Base-by-base conservation (phyloP, 257 asterid genomes). In the Gardenia jasminoides region DNA sequence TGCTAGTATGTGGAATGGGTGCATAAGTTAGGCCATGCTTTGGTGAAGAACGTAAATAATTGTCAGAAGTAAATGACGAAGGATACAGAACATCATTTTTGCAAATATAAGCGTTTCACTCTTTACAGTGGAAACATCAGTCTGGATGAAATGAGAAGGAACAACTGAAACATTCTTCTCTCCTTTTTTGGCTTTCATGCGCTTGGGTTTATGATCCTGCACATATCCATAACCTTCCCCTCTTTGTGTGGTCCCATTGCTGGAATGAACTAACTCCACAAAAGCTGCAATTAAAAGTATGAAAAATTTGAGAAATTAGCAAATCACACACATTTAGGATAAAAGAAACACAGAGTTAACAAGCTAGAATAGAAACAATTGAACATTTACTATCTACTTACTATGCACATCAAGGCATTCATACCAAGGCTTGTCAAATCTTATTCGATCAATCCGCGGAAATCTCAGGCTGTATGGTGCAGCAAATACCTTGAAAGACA, bases 361-460 rank as follows among this genome's bases (percentile, higher is more conserved):
- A 77, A 50, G 3, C 19, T 17, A 69, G 77, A 52, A 69, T 80
- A 43, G 79, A 81, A 74, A 70, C 74, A 81, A 58, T 20, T 50
- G 66, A 44, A 79, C 66, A 73, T 64, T 70, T 19, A 76, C 54
- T 10, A 73, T 36, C 72, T 78, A 88, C 99, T 88, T 83, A 95
- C 98, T 86, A 76, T 92, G 97, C 83, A 95, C 93, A 81, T 95
- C 97, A 74, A 95, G 97, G 82, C 99, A 95, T 81, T 95, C 99
- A 77, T 92, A 92, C 99, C 99, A 95, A 80, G 97, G 97, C 87
- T 93, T 95, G 85, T 95, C 99, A 85, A 90, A 92, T 87, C 98
- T 91, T 79, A 89, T 96, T 48, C 91, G 90, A 85, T 95, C 98
- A 84, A 95, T 95, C 80, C 99, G 96, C 52, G 98, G 99, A 91